A percentile compares a stretch with the other conserved stretches of the same genome.
phyloP scores from a whole-genome alignment of 176 grass and related monocot genomes.

The Zoysia japonica region DNA sequence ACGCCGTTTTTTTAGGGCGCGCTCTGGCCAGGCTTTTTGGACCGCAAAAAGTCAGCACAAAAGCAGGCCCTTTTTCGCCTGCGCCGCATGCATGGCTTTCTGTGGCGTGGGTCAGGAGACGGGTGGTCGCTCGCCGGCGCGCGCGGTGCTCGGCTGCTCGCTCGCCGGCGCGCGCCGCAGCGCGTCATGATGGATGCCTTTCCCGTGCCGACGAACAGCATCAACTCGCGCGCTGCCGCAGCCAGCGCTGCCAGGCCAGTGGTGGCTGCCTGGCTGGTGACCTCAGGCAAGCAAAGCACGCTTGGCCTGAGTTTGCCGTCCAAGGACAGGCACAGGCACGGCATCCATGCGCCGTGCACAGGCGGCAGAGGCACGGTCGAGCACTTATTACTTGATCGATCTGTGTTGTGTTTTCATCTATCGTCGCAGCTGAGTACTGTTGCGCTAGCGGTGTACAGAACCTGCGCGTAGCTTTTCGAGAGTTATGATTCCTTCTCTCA shows the following conservation, averaged over 20 bases:
- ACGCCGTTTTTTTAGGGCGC: no score
- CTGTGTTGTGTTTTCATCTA: no score
- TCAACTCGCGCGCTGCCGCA: not conserved
- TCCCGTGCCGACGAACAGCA: not conserved
- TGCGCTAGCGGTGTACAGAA: no score
- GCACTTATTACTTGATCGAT: no score
- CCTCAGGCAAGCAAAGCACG: no score
- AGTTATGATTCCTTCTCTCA: no score
- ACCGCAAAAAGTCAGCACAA: conserved; percentile 30
- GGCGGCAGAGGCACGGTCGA: not conserved
- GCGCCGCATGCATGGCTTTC: not conserved
- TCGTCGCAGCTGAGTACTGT: no score
- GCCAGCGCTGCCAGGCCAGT: not conserved
- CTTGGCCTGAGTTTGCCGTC: not conserved
- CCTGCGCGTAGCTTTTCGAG: no score
- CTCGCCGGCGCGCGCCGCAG: not conserved
- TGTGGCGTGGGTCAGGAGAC: not conserved
- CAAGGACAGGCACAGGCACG: not conserved
- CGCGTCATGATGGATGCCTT: not conserved
- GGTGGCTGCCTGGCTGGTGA: not conserved
- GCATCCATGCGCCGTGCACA: not conserved
- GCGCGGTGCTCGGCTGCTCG: no score
- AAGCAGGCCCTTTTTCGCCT: not conserved
- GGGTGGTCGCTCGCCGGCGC: no score
- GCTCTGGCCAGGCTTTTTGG: conserved; percentile 11